Conservation (phyloP, 257 asterid species). For the Forsythia viridissima region DNA sequence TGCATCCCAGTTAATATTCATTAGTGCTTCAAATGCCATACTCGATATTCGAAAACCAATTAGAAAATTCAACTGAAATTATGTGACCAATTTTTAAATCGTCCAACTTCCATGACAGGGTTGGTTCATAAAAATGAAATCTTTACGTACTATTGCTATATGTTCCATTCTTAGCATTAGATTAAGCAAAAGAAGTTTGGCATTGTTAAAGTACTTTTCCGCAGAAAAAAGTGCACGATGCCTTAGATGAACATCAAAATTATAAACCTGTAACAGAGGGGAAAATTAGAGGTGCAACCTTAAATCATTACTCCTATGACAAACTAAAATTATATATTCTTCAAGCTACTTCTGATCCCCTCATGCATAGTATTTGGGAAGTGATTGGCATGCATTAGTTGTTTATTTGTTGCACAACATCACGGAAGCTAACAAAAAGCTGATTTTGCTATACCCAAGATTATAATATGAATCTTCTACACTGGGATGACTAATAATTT, state of each 20-base stretch:
- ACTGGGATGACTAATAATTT: background rate
- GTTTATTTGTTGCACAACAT: background rate
- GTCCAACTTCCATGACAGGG: background rate
- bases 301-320: background rate
- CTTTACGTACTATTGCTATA: background rate
- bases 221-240: background rate
- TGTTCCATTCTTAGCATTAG: background rate
- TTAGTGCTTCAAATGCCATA: background rate
- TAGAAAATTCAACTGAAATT: background rate
- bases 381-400: background rate
- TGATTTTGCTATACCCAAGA: background rate
- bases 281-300: background rate
- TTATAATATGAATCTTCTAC: background rate
- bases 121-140: constrained; percentile 4
- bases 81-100: background rate
- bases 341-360: constrained; percentile 6
- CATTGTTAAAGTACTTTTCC: background rate
- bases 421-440: constrained; percentile 16
- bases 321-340: constrained; percentile 7
- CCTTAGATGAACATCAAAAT: background rate
- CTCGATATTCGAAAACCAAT: background rate
- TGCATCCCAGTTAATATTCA: background rate
- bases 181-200: background rate
- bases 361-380: constrained; percentile 14
- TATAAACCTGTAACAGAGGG: background rate